A percentile compares a stretch with the other conserved stretches of the same genome.
phyloP scores from a whole-genome alignment of 768 basidiomycete species.

The Vararia minispora region DNA sequence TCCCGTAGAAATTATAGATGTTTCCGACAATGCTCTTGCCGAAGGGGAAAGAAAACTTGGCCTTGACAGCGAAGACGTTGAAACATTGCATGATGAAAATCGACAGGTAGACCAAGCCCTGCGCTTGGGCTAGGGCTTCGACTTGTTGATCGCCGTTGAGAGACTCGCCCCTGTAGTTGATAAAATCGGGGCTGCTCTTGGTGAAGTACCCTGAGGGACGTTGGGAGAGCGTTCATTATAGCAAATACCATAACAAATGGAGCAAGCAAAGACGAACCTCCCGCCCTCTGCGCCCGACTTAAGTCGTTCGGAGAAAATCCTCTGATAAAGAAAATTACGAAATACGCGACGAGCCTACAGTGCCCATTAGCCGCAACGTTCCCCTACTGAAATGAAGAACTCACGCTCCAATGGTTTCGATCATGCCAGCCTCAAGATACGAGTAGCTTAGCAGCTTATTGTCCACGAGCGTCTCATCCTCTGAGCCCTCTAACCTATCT shows the following conservation, averaged over 20 bases:
- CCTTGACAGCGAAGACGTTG: conserved; percentile 64
- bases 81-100: conserved; percentile 62
- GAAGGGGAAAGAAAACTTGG: conserved; percentile 53
- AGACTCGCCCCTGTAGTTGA: conserved; percentile 37
- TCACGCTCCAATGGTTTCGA: conserved; percentile 46
- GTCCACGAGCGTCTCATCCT: conserved; percentile 53
- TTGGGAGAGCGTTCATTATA: too few species aligned
- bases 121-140: conserved; percentile 47
- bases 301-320: conserved; percentile 55
- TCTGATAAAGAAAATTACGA: conserved; percentile 51
- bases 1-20: conserved; percentile 54
- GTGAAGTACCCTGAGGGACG: conserved; percentile 34
- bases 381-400: conserved; percentile 18
- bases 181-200: conserved; percentile 39
- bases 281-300: conserved; percentile 32
- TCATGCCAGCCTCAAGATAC: conserved; percentile 54
- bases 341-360: conserved; percentile 46
- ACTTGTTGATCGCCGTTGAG: conserved; percentile 39
- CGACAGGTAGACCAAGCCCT: conserved; percentile 54
- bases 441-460: conserved; percentile 51
- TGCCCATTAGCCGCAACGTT: not conserved
- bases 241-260: not conserved
- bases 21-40: conserved; percentile 44
- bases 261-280: not conserved
- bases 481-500: conserved; percentile 38